phyloP scores from a whole-genome alignment of 495 filamentous ascomycete species.

The Astrothelium macrocarpum region DNA sequence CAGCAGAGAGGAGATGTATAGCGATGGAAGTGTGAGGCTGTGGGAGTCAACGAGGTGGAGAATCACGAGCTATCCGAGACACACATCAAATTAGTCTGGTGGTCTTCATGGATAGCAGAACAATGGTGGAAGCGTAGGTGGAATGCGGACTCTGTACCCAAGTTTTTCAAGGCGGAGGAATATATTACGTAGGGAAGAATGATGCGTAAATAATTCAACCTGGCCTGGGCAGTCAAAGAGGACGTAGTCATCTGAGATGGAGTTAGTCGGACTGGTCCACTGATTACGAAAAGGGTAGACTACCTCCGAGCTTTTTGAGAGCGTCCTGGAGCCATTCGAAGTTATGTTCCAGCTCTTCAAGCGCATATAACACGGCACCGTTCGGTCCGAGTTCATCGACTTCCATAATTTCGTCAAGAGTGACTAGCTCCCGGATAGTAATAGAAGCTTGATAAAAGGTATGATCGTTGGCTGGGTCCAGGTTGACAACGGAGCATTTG shows the following conservation, averaged over 20 bases:
- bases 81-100: conserved; percentile 3
- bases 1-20: conserved; percentile 88
- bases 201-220: conserved; percentile 93
- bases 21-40: conserved; percentile 78
- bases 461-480: conserved; percentile 91
- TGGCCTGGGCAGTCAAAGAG: conserved; percentile 95
- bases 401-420: conserved; percentile 89
- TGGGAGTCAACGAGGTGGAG: conserved; percentile 88
- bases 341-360: conserved; percentile 91
- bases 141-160: conserved; percentile 69
- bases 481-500: conserved; percentile 88
- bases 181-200: conserved; percentile 79
- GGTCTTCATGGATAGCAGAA: conserved; percentile 14
- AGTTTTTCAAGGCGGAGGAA: conserved; percentile 84
- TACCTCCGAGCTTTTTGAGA: conserved; percentile 19
- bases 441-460: conserved; percentile 73
- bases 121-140: conserved; percentile 2
- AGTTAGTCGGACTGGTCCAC: too few relatives aligned
- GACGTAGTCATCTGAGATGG: conserved; percentile 67
- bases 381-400: conserved; percentile 87
- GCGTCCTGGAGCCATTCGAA: conserved; percentile 81
- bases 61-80: conserved; percentile 60
- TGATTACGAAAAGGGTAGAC: neutral
- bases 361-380: conserved; percentile 81
- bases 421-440: conserved; percentile 82